Evolutionary conservation across 805 yeast genomes (phyloP), one percentile per base, ranked within the genome.

Genomic region (Starmerella vitae): DNA sequence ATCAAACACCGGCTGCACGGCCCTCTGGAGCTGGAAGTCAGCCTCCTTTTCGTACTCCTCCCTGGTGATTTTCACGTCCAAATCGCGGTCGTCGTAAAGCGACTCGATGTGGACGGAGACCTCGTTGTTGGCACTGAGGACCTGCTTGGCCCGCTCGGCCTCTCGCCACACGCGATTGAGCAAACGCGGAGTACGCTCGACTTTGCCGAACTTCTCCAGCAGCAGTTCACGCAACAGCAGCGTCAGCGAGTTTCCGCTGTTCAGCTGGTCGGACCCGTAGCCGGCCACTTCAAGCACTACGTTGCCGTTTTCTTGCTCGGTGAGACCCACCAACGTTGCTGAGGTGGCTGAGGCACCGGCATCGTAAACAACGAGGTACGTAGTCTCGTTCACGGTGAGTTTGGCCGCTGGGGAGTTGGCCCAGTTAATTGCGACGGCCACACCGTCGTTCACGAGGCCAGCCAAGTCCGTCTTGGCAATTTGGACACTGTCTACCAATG

Each of bases 261-360:
- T 62, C 1, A 63, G 48, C n/a, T 65, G 64, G 52, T 77, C 81
- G 52, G 59, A 74, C 1, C 88, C 85, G 44, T 76, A 72, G 22
- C 84, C 85, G 54, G 76, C 79, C 20, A 83, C 69, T 28, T 74
- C 78, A 28, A 85, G 62, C 7, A 55, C 53, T 10, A 67, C 48
- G 35, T 50, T 44, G 22, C 50, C 35, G 38, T 47, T 46, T 38
- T 48, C 63, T 18, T 9, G 28, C 17, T 32, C 32, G 15, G 20
- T 20, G 27, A 47, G 24, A 14, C 45, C 30, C 36, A 85, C 72
- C n/a, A 91, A 62, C 0, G 97, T 80, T 1, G 94, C 93, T 39
- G 77, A 73, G 0, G 93, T 80, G 1, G 93, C 77, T 1, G 93
- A 93, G 4, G 94, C 88, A 34, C 98, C 98, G 71, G 81, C 72